Evolutionary conservation across 129 eudicot genomes (phyloP), one percentile per base, ranked within the genome.

Genomic region (Helianthus annuus): DNA sequence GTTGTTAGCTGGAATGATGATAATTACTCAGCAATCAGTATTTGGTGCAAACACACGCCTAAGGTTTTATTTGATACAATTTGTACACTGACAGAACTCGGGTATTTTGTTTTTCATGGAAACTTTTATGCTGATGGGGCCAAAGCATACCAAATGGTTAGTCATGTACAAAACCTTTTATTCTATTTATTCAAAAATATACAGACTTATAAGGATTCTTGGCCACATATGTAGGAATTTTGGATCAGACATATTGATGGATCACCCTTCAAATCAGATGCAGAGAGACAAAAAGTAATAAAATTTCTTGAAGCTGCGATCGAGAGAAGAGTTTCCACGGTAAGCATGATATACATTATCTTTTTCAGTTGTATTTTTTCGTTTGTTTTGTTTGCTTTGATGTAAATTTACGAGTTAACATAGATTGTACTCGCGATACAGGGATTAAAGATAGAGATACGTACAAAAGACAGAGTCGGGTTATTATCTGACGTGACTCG

Each of bases 401-500:
- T 16, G 29, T 15, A 27, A 4, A 11, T 24, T 7, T 29, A 27
- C 27, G 14, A 10, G 39, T 10, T 58, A 24, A 58, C 40, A 58
- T 1, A 27, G 32, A 27, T 11, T 29, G 9, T 38, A 62, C 42
- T 36, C 10, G 24, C 7, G 12, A 62, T 62, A 36, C 22, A 62
- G 67, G 67, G 48, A 19, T 36, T 62, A 4, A 62, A 62, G 67
- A 62, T 62, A 62, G 48, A 62, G 27, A 62, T 62, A 62, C 67
- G 22, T 0, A 62, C 67, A 8, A 62, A 62, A 62, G 67, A 89
- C 78, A 82, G 93, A 69, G 77, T 83, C 3, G 96, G 96, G 17
- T 81, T 89, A n/a, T 75, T 89, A 7, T 86, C 93, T 16, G 87
- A 86, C 27, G 83, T 89, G 15, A 89, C 96, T 6, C 83, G 96